Base-by-base conservation (phyloP, 345 rosid genomes). In the Acer negundo region DNA sequence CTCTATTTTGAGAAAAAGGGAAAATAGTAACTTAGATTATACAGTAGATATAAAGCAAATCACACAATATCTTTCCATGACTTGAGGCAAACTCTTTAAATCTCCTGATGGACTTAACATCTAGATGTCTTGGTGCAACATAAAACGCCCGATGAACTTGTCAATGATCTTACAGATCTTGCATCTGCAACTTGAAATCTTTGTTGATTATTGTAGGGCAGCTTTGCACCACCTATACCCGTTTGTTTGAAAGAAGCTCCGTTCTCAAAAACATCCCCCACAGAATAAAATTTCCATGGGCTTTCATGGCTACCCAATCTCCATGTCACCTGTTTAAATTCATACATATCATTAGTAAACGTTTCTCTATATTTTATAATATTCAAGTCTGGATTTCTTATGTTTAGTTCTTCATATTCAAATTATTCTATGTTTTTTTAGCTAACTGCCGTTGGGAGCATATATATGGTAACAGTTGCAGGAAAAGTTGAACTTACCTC, bases 231-330 rank as follows among this genome's bases (percentile, higher is more conserved):
- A 12, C 89, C 90, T 1, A 13, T 1, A 22, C 92, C 89, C 11
- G 86, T 83, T 31, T 82, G 86, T 5, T 31, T 65, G 40, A 92
- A 95, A 47, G 83, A 86, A 72, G 94, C 94, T 77, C 95, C 92
- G 13, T 87, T 94, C 64, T 81, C 84, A 10, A 92, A 86, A 61
- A 78, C 70, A 82, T 89, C 91, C 24, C 87, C 76, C 11, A 87
- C 91, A 0, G 95, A 91, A 73, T 86, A 89, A 80, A 91, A 88
- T 51, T 85, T 92, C 93, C 94, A 93, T 0, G 86, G 70, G 56
- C 76, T 44, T 74, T 64, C 81, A 0, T 20, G 15, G 49, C 74
- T 59, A 59, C 26, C 26, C 63, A 20, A 59, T 59, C 63, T 89
- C 93, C 89, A 91, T 56, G 95, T 90, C 46, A 87, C 82, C 91